These are phyloP conservation scores for Lasiosphaeria miniovina DNA, from an alignment of 495 filamentous ascomycete genomes.

Conservation along the genomic window DNA sequence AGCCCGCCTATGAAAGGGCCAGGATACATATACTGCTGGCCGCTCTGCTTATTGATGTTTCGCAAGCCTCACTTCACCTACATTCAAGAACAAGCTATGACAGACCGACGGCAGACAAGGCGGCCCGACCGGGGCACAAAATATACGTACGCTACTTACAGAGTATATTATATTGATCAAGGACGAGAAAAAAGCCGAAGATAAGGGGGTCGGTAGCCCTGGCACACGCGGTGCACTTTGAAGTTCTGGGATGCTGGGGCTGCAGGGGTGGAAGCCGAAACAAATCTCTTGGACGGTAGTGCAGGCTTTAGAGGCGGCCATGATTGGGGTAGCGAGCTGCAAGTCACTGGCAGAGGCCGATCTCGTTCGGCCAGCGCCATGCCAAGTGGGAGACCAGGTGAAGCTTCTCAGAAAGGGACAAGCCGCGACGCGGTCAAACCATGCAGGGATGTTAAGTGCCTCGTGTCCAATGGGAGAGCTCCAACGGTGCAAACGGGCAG, in stretches of 20 bases:
- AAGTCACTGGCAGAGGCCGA: conserved; percentile 16
- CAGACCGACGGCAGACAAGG: not conserved
- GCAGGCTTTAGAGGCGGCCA: not conserved
- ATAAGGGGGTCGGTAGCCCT: not conserved
- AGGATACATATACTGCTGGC: too few relatives aligned
- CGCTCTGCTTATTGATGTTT: too few relatives aligned
- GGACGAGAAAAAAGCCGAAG: not conserved
- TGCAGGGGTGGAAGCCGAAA: not conserved
- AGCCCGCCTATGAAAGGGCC: too few relatives aligned
- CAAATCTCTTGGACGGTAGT: not conserved
- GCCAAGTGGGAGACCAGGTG: conserved; percentile 8
- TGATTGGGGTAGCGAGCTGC: not conserved
- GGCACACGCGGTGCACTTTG: not conserved
- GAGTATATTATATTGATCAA: not conserved
- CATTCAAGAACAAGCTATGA: too few relatives aligned
- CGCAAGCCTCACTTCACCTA: too few relatives aligned
- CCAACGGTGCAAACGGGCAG: conserved; percentile 22
- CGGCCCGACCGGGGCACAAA: not conserved
- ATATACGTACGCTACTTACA: not conserved
- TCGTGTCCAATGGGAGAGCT: conserved; percentile 35
- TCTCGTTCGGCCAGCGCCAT: conserved; percentile 2
- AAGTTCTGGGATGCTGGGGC: not conserved
- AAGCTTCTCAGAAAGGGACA: conserved; percentile 14
- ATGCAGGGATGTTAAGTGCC: conserved; percentile 36
- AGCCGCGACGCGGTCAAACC: conserved; percentile 21